phyloP scores from a whole-genome alignment of 2,329 filamentous ascomycete genomes.

The Drechslera avenae region DNA sequence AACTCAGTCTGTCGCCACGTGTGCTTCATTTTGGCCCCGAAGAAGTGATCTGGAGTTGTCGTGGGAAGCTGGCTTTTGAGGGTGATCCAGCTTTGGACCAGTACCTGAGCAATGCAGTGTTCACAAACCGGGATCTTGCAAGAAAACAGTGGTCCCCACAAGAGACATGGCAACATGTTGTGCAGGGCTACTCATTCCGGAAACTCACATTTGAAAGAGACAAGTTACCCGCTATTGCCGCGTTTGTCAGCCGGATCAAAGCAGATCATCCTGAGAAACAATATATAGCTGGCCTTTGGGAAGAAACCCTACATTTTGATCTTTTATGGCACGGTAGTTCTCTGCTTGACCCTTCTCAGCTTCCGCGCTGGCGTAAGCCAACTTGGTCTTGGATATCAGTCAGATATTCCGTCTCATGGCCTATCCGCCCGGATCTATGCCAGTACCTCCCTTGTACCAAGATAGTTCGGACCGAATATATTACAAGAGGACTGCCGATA shows the following conservation, averaged over 20 bases:
- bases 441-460: neutral
- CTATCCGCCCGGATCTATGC: neutral
- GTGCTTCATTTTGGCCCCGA: constrained; percentile 6
- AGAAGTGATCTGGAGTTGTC: constrained; percentile 17
- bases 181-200: neutral
- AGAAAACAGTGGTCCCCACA: neutral
- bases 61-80: neutral
- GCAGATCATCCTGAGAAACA: neutral
- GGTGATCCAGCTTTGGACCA: neutral
- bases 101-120: neutral
- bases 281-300: neutral
- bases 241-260: neutral
- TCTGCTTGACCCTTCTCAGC: neutral
- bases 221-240: neutral
- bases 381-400: neutral
- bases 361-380: neutral
- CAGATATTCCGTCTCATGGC: neutral
- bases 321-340: neutral
- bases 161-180: neutral
- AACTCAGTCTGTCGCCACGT: constrained; percentile 1
- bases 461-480: neutral
- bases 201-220: neutral
- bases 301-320: neutral
- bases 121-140: neutral
- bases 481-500: neutral